Evolutionary conservation across 2,329 filamentous ascomycete species (phyloP).

Genomic region (Sarocladium strictum): DNA sequence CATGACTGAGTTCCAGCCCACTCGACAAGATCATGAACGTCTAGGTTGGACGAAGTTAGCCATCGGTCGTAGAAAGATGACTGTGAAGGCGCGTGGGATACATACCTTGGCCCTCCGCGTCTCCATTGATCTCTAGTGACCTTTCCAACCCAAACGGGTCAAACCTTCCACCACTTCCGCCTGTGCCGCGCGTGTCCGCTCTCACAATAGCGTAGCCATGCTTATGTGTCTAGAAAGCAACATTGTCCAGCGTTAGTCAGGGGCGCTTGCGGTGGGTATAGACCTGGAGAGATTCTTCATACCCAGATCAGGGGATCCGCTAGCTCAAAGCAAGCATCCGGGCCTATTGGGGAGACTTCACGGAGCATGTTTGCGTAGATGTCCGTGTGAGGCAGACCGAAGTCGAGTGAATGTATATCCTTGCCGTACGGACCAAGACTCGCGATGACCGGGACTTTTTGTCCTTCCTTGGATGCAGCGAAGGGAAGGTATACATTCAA

Average conservation of each 20-base stretch:
- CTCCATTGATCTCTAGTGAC: not conserved
- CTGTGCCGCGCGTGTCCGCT: not conserved
- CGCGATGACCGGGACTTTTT: not conserved
- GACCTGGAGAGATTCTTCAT: not conserved
- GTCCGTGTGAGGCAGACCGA: not conserved
- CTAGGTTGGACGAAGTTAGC: not conserved
- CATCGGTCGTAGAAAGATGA: not conserved
- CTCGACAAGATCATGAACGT: not conserved
- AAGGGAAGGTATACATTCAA: not conserved
- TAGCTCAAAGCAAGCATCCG: not conserved
- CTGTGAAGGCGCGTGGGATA: not conserved
- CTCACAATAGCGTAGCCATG: not conserved
- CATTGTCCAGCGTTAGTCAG: not conserved
- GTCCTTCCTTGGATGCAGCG: not conserved
- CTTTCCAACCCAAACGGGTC: not conserved
- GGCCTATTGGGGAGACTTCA: not conserved
- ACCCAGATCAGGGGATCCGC: not conserved
- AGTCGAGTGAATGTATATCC: not conserved
- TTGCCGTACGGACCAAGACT: not conserved
- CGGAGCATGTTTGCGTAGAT: not conserved
- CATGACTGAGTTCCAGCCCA: not conserved
- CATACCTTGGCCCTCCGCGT: not conserved
- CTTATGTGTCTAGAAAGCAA: not conserved
- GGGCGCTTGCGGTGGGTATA: too few species aligned
- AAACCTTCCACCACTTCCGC: not conserved